These are phyloP conservation scores for Colletotrichum spinosum DNA, from an alignment of 2,329 filamentous ascomycete species.

Conservation along the genomic window DNA sequence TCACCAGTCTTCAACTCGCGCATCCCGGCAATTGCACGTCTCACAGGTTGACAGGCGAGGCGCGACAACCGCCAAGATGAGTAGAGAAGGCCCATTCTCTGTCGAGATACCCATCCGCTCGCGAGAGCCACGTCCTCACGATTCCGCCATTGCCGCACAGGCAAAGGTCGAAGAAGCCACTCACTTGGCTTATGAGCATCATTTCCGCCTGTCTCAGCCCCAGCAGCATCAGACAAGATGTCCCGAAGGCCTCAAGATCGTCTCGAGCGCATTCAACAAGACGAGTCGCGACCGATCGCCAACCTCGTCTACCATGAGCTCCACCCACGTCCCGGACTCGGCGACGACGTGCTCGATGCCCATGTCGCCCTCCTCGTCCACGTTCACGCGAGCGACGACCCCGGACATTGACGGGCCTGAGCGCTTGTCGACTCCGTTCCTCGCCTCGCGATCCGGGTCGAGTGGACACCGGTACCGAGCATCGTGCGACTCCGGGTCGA, in stretches of 20 bases:
- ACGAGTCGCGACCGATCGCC: slow-evolving; percentile 45
- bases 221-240: slow-evolving; percentile 28
- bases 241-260: slow-evolving; percentile 35
- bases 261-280: slow-evolving; percentile 26
- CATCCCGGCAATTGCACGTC: slow-evolving; percentile 1
- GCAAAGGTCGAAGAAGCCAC: slow-evolving; percentile 24
- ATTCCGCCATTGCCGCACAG: slow-evolving; percentile 15
- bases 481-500: slow-evolving; percentile 51
- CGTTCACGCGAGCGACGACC: slow-evolving; percentile 38
- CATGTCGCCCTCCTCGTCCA: slow-evolving; percentile 38
- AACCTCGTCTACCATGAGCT: slow-evolving; percentile 52
- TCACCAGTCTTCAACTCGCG: background rate
- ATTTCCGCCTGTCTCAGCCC: slow-evolving; percentile 24
- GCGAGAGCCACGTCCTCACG: slow-evolving; percentile 34
- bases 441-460: slow-evolving; percentile 17
- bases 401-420: slow-evolving; percentile 35
- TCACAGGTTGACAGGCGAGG: background rate
- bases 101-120: slow-evolving; percentile 35
- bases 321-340: slow-evolving; percentile 51
- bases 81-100: slow-evolving; percentile 17
- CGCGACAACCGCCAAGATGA: slow-evolving; percentile 17
- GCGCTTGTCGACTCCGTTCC: slow-evolving; percentile 29
- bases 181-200: slow-evolving; percentile 26
- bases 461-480: slow-evolving; percentile 30
- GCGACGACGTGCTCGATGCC: slow-evolving; percentile 50